Evolutionary conservation across 2,329 filamentous ascomycete genomes (phyloP).

Genomic region (Chaetomium sp.): DNA sequence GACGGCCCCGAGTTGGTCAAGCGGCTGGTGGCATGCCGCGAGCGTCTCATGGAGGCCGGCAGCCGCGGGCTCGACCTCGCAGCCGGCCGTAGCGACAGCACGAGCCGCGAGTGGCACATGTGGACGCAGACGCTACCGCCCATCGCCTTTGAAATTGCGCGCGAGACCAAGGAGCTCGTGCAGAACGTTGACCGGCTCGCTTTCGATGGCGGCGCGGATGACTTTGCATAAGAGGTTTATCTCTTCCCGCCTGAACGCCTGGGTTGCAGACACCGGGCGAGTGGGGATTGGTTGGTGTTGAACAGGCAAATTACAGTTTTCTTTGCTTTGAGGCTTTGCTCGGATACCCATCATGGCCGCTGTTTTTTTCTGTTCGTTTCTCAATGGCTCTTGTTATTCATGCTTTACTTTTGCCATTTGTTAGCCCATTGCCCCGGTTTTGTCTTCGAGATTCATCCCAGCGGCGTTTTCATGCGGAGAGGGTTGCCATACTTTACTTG

Average conservation of each 20-base stretch:
- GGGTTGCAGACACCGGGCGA: neutral
- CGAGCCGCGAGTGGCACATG: conserved; percentile 59
- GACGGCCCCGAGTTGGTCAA: conserved; percentile 53
- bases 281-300: neutral
- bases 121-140: conserved; percentile 75
- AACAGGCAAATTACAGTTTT: neutral
- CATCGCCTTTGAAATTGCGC: conserved; percentile 83
- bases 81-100: conserved; percentile 52
- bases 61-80: conserved; percentile 63
- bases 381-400: neutral
- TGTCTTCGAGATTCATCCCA: conserved; percentile 1
- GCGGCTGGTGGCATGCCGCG: conserved; percentile 63
- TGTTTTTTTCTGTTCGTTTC: conserved; percentile 22
- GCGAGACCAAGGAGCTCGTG: conserved; percentile 75
- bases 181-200: conserved; percentile 48
- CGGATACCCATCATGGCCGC: conserved; percentile 35
- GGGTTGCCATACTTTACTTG: neutral
- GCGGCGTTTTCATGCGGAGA: conserved; percentile 6
- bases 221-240: conserved; percentile 49
- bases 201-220: conserved; percentile 44
- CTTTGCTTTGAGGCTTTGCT: conserved; percentile 19
- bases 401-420: neutral
- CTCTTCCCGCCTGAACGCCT: neutral
- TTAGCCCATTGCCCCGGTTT: neutral
- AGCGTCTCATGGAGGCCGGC: conserved; percentile 65